Percentiles rank a stretch among this genome's conserved stretches.
phyloP scores from a whole-genome alignment of 768 basidiomycete species.

The Termitomyces sp. region DNA sequence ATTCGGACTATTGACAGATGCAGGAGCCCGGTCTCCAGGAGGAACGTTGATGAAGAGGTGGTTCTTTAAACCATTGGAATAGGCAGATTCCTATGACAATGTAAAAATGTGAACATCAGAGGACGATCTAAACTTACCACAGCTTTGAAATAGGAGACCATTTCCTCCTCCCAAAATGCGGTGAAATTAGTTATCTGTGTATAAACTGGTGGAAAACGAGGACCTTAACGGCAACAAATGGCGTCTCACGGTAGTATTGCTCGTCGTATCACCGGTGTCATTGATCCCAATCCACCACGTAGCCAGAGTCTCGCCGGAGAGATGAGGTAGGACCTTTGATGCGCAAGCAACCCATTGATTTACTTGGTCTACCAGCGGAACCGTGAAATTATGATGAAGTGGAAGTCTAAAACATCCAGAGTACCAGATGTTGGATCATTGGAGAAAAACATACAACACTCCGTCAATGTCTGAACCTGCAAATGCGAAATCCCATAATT shows the following conservation, averaged over 20 bases:
- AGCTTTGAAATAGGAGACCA: conserved; percentile 42
- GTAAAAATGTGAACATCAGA: neutral
- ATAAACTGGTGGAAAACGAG: neutral
- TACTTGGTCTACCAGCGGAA: conserved; percentile 43
- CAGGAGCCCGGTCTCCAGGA: conserved; percentile 44
- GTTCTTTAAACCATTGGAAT: conserved; percentile 32
- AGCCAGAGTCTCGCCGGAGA: conserved; percentile 34
- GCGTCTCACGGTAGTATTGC: conserved; percentile 27
- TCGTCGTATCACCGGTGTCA: conserved; percentile 46
- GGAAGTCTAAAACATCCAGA: neutral
- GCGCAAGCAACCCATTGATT: conserved; percentile 42
- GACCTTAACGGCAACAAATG: neutral
- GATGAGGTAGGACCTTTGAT: conserved; percentile 38
- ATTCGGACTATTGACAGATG: conserved; percentile 25
- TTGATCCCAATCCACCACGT: conserved; percentile 59
- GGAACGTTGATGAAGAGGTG: conserved; percentile 56
- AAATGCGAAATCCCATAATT: conserved; percentile 53
- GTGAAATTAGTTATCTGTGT: conserved; percentile 42
- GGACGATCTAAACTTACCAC: conserved; percentile 29
- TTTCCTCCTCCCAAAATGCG: conserved; percentile 45
- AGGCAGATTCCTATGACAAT: conserved; percentile 29
- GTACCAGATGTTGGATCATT: neutral
- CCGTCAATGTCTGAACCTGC: conserved; percentile 44
- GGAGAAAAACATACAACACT: conserved; percentile 24
- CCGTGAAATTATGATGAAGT: conserved; percentile 38